Percentiles rank a stretch among this genome's conserved stretches.
These are phyloP conservation scores for Crucibulum laeve DNA, from an alignment of 768 basidiomycete genomes.

Conservation along the genomic window DNA sequence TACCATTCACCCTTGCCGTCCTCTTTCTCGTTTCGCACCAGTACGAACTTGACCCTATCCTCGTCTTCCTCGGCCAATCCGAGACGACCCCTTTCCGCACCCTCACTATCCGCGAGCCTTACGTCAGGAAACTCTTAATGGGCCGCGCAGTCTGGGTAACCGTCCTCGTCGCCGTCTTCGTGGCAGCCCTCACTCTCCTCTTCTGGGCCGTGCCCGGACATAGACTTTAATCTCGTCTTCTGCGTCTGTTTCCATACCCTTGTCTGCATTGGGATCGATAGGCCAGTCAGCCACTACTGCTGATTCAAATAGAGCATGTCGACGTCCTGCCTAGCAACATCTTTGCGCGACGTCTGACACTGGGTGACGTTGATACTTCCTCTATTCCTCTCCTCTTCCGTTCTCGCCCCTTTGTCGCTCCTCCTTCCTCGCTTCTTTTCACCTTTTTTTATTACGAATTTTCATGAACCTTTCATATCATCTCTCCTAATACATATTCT, in stretches of 20 bases:
- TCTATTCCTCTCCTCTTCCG: conserved; percentile 9
- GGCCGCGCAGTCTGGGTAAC: conserved; percentile 92
- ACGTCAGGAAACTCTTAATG: conserved; percentile 85
- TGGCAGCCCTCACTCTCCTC: conserved; percentile 79
- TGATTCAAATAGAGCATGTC: no score
- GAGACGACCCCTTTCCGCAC: conserved; percentile 98
- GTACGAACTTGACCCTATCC: conserved; percentile 94
- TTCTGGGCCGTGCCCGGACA: conserved; percentile 98
- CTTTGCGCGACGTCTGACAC: no score
- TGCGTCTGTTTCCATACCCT: no score
- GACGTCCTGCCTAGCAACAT: no score
- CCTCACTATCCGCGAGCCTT: conserved; percentile 87
- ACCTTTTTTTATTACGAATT: conserved; percentile 12
- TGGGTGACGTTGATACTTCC: neutral
- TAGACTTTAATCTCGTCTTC: conserved; percentile 55
- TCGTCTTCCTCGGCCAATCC: conserved; percentile 89
- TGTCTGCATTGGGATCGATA: no score
- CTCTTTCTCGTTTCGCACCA: conserved; percentile 93
- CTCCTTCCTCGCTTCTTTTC: conserved; percentile 7
- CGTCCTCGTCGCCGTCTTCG: conserved; percentile 70
- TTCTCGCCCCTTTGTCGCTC: conserved; percentile 6
- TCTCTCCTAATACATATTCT: conserved; percentile 13
- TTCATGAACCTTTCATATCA: conserved; percentile 2
- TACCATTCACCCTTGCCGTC: conserved; percentile 87
- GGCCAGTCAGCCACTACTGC: no score